Evolutionary conservation across 257 asterid genomes (phyloP), one percentile per base, ranked within the genome.

Genomic region (Thymus mandschuricus): DNA sequence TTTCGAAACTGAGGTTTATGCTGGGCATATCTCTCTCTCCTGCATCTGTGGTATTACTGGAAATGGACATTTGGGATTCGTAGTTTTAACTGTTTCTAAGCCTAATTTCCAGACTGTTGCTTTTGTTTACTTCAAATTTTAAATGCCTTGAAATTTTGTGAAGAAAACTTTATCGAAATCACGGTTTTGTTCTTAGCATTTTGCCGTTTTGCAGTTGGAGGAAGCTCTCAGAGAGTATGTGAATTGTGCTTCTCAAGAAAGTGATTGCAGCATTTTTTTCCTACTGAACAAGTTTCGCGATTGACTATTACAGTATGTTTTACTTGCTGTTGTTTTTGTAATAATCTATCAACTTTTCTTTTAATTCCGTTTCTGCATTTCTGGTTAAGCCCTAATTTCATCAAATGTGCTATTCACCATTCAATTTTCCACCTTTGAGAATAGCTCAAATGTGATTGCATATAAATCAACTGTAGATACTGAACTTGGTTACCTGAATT

Each of bases 241-340:
- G 52, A 21, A 38, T 10, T 38, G 11, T 55, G 41, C 40, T 40
- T 27, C 45, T 54, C 43, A 38, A 15, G 51, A 67, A 67, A 11
- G 54, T 68, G 64, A 48, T 29, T 54, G 64, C 55, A 27, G 63
- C 35, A 50, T 5, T 7, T 4, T 67, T 52, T 52, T 31, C 34
- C 62, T 9, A 2, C 33, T 29, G 41, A 54, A 27, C 43, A 68
- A 55, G 72, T 51, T 44, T 59, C 12, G 28, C 60, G 4, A 28
- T 54, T 8, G 2, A 3, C 6, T 46, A 46, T 12, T n/a, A n/a
- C n/a, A n/a, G n/a, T 6, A 46, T 21, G 10, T 15, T 21, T 21
- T 54, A 27, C 60, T 51, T 4, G 8, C 27, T 27, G 35, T 2
- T 21, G 3, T 21, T 8, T 54, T 9, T 55, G 33, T n/a, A 27